Conservation (phyloP, 176 grass and related monocot species). For the Elymus sibiricus region DNA sequence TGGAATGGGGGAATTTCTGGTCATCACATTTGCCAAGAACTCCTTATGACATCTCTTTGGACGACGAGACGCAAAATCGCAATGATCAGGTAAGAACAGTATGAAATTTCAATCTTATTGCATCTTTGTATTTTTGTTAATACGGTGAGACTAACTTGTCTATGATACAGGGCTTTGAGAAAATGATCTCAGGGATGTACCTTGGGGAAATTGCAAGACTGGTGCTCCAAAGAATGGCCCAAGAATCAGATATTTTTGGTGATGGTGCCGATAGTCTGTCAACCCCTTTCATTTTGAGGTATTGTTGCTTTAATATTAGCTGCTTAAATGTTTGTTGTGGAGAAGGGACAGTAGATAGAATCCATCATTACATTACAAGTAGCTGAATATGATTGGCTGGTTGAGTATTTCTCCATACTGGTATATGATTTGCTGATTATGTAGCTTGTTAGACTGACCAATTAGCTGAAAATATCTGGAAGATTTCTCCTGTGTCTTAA, state of each 20-base stretch:
- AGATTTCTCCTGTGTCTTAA: not conserved
- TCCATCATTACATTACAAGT: not conserved
- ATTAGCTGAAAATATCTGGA: not conserved
- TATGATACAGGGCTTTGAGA: constrained; percentile 74
- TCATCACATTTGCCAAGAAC: constrained; percentile 92
- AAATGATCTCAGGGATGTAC: constrained; percentile 98
- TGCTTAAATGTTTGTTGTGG: not conserved
- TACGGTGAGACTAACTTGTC: not conserved
- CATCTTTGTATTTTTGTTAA: not conserved
- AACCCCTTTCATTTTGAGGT: constrained; percentile 73
- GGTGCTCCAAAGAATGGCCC: constrained; percentile 68
- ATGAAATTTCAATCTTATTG: not conserved
- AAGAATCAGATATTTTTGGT: constrained; percentile 74
- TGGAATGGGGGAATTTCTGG: constrained; percentile 99
- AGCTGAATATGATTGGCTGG: no score
- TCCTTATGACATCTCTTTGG: constrained; percentile 70
- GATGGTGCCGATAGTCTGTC: constrained; percentile 50
- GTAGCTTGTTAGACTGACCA: not conserved
- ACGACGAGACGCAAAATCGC: constrained; percentile 74
- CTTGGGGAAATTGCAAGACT: constrained; percentile 83
- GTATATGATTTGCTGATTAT: not conserved
- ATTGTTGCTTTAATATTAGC: no score
- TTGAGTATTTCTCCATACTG: not conserved
- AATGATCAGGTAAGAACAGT: constrained; percentile 70
- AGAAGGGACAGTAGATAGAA: not conserved